Evolutionary conservation across 2,329 filamentous ascomycete genomes (phyloP), one percentile per base, ranked within the genome.

Genomic region (Ophiostoma himal-ulmi): DNA sequence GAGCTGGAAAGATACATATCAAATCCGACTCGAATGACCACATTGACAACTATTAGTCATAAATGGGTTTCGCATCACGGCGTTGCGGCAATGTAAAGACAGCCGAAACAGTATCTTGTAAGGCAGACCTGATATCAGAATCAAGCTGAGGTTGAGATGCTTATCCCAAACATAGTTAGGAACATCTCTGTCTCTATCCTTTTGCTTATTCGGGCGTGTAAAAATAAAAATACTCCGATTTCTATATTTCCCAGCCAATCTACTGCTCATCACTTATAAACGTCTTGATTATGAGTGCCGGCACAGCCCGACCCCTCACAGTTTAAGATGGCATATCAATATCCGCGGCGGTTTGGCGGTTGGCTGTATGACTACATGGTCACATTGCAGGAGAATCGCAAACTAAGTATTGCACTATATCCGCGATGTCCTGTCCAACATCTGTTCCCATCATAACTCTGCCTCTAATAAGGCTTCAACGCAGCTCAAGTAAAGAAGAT

Each of bases 341-440:
- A 62, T 62, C 57, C 57, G 57, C 57, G 57, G 57, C 57, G 57
- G 11, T 62, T 62, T 62, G 57, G 57, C 57, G 26, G 22, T 62
- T 34, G 57, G 57, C 26, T 26, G 52, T 22, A 57, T 57, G 44
- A 6, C 52, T 48, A 48, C 44, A 48, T 6, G 44, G 44, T 48
- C 52, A 57, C 52, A 22, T 62, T 34, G 26, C 57, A 34, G 57
- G 30, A 30, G 30, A 30, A 30, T 30, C 30, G 30, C 30, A 30
- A 30, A 30, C 30, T 3, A 30, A 30, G 30, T 30, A 30, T 30
- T 30, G 30, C 30, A 30, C 30, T 30, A 30, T 30, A 30, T 30
- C 30, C 30, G 30, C 4, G 30, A 30, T 30, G 30, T 30, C 30
- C 30, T 30, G 30, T 30, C 30, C 30, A 3, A 30, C 30, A 30